These are phyloP conservation scores for Sarocladium kiliense DNA, from an alignment of 2,329 filamentous ascomycete species.

Conservation along the genomic window DNA sequence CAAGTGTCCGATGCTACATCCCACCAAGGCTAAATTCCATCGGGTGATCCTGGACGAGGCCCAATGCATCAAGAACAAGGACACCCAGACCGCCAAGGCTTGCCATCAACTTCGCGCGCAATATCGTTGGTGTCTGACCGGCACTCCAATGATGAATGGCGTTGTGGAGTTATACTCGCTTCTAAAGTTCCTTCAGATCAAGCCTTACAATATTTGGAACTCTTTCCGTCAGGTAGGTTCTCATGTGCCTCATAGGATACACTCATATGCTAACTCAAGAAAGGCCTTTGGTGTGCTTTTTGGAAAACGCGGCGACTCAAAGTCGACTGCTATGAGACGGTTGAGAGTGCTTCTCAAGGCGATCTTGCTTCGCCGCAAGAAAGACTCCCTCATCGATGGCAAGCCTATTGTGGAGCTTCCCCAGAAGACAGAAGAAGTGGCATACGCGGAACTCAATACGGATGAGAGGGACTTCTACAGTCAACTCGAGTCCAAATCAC, in stretches of 20 bases:
- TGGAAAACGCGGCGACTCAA: slow-evolving; percentile 40
- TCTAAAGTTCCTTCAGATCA: slow-evolving; percentile 70
- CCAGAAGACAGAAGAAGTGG: slow-evolving; percentile 67
- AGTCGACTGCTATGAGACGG: slow-evolving; percentile 60
- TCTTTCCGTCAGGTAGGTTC: slow-evolving; percentile 52
- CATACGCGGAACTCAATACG: slow-evolving; percentile 65
- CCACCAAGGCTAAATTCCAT: slow-evolving; percentile 59
- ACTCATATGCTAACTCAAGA: background rate
- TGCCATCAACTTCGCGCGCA: slow-evolving; percentile 60
- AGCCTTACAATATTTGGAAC: slow-evolving; percentile 63
- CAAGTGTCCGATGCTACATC: slow-evolving; percentile 56
- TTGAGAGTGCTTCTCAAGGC: slow-evolving; percentile 73
- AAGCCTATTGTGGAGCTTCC: slow-evolving; percentile 76
- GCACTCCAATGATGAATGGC: slow-evolving; percentile 85
- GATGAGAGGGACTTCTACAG: slow-evolving; percentile 77
- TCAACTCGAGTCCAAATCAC: slow-evolving; percentile 62
- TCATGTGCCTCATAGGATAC: background rate
- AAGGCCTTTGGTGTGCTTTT: slow-evolving; percentile 26
- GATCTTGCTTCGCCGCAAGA: slow-evolving; percentile 77
- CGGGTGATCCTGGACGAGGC: slow-evolving; percentile 84
- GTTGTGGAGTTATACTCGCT: slow-evolving; percentile 74
- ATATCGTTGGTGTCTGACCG: slow-evolving; percentile 75
- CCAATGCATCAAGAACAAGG: slow-evolving; percentile 75
- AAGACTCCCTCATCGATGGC: slow-evolving; percentile 73
- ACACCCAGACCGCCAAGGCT: slow-evolving; percentile 66